phyloP scores from a whole-genome alignment of 306 rosid genomes.

The Gleditsia sinensis region DNA sequence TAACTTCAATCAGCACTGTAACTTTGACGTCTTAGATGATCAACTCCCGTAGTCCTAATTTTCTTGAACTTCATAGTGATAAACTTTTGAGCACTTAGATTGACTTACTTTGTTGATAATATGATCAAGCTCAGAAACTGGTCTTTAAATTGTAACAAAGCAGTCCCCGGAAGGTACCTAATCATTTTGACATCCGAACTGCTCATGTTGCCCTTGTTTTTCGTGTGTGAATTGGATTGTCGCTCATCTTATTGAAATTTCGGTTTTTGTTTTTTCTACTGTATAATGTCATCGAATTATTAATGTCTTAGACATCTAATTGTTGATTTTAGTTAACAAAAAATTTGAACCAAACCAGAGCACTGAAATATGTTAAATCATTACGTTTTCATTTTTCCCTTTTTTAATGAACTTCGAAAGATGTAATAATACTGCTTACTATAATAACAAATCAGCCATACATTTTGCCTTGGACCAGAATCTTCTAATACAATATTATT shows the following conservation, averaged over 20 bases:
- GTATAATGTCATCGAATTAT: too few species aligned
- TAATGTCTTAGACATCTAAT: too few species aligned
- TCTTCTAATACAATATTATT: neutral
- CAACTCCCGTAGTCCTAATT: constrained; percentile 38
- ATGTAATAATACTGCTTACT: constrained; percentile 18
- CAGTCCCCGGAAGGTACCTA: constrained; percentile 34
- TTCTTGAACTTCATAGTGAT: constrained; percentile 31
- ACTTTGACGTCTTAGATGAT: constrained; percentile 53
- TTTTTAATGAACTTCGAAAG: neutral
- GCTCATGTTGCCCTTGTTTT: neutral
- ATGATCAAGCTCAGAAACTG: too few species aligned
- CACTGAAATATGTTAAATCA: constrained; percentile 1
- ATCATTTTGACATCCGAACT: neutral
- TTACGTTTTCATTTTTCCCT: neutral
- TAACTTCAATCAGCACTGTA: constrained; percentile 67
- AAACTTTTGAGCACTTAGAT: constrained; percentile 33
- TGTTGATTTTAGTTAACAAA: too few species aligned
- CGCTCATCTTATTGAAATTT: too few species aligned
- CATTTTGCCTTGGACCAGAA: constrained; percentile 17
- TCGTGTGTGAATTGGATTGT: too few species aligned
- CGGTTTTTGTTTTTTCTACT: too few species aligned
- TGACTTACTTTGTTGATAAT: constrained; percentile 19
- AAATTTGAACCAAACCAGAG: constrained; percentile 21
- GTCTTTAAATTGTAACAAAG: neutral
- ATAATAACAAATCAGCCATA: constrained; percentile 32